Conservation (phyloP, 2,329 filamentous ascomycete species). For the Lecanicillium sp. region DNA sequence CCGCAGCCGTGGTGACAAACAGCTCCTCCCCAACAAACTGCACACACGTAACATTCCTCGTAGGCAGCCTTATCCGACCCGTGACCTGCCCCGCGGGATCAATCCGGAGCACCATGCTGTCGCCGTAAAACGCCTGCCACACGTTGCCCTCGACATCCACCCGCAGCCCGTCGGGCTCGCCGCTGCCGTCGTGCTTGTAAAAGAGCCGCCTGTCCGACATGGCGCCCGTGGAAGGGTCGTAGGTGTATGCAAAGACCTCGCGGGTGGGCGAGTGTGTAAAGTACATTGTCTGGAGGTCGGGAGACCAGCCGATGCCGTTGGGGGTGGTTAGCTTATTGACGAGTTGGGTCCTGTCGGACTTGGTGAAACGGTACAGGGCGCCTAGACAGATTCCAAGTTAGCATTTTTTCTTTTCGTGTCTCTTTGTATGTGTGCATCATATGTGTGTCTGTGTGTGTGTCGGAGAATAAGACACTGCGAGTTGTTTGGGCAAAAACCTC, state of each 20-base stretch:
- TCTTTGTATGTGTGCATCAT: too few relatives aligned
- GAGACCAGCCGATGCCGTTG: conserved; percentile 77
- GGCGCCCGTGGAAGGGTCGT: conserved; percentile 52
- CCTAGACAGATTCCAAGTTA: conserved; percentile 35
- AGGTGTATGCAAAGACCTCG: conserved; percentile 69
- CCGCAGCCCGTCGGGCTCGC: conserved; percentile 75
- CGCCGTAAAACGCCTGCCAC: conserved; percentile 83
- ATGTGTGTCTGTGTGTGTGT: conserved; percentile 1
- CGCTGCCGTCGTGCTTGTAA: conserved; percentile 58
- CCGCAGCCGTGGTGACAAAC: conserved; percentile 68
- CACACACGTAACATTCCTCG: conserved; percentile 71
- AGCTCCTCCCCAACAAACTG: conserved; percentile 69
- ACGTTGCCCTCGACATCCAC: conserved; percentile 78
- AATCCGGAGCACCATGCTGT: conserved; percentile 66
- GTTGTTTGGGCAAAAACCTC: too few relatives aligned
- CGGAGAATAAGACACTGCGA: too few relatives aligned
- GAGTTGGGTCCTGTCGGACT: conserved; percentile 50
- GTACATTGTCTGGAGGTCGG: conserved; percentile 65
- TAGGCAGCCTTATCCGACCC: conserved; percentile 69
- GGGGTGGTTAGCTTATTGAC: conserved; percentile 65
- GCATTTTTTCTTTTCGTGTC: too few relatives aligned
- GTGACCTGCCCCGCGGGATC: conserved; percentile 60
- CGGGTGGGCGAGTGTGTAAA: conserved; percentile 69
- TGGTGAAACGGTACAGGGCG: conserved; percentile 63
- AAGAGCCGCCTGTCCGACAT: conserved; percentile 63